A percentile compares a stretch with the other conserved stretches of the same genome.
phyloP scores from a whole-genome alignment of 108 stramenopile species.

The Discostella stelligeroides region DNA sequence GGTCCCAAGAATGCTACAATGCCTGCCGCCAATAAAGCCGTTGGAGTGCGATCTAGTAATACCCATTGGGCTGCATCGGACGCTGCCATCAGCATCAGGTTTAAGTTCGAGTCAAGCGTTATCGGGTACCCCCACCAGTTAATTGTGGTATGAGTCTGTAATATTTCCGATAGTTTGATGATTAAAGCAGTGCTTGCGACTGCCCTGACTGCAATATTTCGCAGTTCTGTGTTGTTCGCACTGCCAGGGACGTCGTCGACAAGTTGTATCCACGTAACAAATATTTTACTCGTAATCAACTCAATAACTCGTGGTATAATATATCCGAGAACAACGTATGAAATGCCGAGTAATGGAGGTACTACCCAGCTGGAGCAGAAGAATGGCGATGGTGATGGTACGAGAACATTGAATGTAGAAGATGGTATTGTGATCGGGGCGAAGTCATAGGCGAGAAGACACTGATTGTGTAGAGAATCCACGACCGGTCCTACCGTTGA shows the following conservation, averaged over 20 bases:
- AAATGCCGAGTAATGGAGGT: constrained; percentile 79
- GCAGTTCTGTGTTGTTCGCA: constrained; percentile 26
- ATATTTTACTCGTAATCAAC: too few relatives aligned
- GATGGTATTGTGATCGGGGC: constrained; percentile 55
- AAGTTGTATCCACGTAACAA: too few relatives aligned
- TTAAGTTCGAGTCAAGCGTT: constrained; percentile 30
- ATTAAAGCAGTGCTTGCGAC: constrained; percentile 75
- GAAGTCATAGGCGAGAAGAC: constrained; percentile 68
- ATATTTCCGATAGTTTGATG: constrained; percentile 77
- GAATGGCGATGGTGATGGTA: constrained; percentile 16
- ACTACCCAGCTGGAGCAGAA: constrained; percentile 77
- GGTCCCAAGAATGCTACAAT: constrained; percentile 76
- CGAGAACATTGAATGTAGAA: constrained; percentile 11
- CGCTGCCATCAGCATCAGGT: constrained; percentile 50
- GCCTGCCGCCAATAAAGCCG: constrained; percentile 62
- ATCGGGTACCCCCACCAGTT: constrained; percentile 4
- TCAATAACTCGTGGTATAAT: constrained; percentile 61
- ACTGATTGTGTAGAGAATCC: constrained; percentile 86
- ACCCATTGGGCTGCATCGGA: constrained; percentile 74
- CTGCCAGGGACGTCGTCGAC: constrained; percentile 1
- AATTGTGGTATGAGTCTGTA: constrained; percentile 53
- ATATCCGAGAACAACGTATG: constrained; percentile 79
- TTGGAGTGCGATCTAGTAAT: constrained; percentile 60
- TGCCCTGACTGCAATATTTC: constrained; percentile 58
- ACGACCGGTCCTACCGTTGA: constrained; percentile 73